Base-by-base conservation (phyloP, 2,329 filamentous ascomycete species). In the Fusarium pseudoanthophilum region DNA sequence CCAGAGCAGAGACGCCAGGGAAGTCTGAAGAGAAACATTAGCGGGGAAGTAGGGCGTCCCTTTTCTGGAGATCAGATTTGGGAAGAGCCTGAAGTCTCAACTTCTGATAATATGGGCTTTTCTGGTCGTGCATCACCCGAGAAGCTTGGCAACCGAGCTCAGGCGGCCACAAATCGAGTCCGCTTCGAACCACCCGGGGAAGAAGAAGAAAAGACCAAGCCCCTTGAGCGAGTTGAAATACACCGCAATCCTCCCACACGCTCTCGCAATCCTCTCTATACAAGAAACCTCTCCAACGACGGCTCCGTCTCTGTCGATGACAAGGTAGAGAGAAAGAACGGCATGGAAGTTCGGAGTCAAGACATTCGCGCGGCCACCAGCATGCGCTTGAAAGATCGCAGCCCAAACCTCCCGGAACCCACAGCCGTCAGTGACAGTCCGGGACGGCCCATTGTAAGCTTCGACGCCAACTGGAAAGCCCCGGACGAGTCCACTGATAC, bases 371-470 rank as follows among this genome's bases (percentile, higher is more conserved):
- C 93, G 75, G 95, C 95, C 61, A 98, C 95, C 13, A 96, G 93
- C 83, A 97, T 97, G 89, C 92, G 87, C 80, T 86, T 96, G 73
- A 95, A 91, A 81, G 94, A 97, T 82, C 92, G 95, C 79, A 98
- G 95, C 83, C 84, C 91, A 64, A 97, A 93, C 80, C 87, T 98
- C 71, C 95, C 95, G 34, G 95, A 92, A 79, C 95, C 95, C 74
- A 94, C 93, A 61, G 92, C 93, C 79, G 95, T 98, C 82, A 98
- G 95, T 85, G 93, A 98, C 84, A 93, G 89, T 79, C 92, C 93
- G 77, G 94, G 94, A 77, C 91, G 95, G 80, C 95, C 95, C 72
- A 98, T 98, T 86, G 95, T 98, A 87, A 98, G 95, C 88, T 98
- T 98, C 87, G 90, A 97, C 84, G 89, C 89, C 79, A 89, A 92